phyloP scores from a whole-genome alignment of 352 stramenopile species.

The Phytopythium chamaehyphon region DNA sequence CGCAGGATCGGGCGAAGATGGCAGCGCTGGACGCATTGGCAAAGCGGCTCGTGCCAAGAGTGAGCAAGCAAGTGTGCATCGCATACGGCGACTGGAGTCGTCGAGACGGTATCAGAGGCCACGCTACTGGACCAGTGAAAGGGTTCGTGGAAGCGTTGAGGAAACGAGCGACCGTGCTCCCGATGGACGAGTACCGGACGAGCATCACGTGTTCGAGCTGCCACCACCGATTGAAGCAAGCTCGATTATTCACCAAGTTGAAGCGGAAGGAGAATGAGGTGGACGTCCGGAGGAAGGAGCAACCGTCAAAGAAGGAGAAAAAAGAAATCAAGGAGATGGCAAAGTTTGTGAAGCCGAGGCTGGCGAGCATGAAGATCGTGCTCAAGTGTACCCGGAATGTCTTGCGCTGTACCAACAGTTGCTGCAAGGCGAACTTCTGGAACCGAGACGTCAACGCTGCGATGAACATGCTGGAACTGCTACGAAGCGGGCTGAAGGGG shows the following conservation, averaged over 20 bases:
- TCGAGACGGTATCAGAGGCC: constrained; percentile 11
- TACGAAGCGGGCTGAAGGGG: constrained; percentile 3
- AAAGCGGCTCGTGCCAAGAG: constrained; percentile 1
- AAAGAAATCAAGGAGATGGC: constrained; percentile 7
- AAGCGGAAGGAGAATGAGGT: not conserved
- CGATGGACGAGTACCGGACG: constrained; percentile 11
- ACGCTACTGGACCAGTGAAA: constrained; percentile 8
- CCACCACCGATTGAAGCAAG: constrained; percentile 9
- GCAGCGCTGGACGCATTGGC: constrained; percentile 5
- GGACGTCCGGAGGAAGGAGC: not conserved
- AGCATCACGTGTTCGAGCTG: constrained; percentile 7
- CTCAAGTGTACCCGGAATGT: constrained; percentile 11
- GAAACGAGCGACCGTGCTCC: constrained; percentile 10
- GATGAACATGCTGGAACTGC: constrained; percentile 5
- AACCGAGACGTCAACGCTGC: constrained; percentile 5
- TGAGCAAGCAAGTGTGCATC: constrained; percentile 3
- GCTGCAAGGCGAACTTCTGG: constrained; percentile 9
- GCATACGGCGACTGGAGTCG: constrained; percentile 7
- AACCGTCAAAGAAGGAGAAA: constrained; percentile 4
- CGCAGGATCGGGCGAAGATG: not conserved
- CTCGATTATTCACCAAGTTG: constrained; percentile 1
- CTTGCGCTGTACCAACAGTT: constrained; percentile 12
- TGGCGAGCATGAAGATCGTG: constrained; percentile 6
- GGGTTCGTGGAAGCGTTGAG: constrained; percentile 6
- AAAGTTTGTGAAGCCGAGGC: constrained; percentile 4